Percentiles rank a stretch among this genome's conserved stretches.
Evolutionary conservation across 148 eudicot species (phyloP).

Genomic region (Hydrangea macrophylla): DNA sequence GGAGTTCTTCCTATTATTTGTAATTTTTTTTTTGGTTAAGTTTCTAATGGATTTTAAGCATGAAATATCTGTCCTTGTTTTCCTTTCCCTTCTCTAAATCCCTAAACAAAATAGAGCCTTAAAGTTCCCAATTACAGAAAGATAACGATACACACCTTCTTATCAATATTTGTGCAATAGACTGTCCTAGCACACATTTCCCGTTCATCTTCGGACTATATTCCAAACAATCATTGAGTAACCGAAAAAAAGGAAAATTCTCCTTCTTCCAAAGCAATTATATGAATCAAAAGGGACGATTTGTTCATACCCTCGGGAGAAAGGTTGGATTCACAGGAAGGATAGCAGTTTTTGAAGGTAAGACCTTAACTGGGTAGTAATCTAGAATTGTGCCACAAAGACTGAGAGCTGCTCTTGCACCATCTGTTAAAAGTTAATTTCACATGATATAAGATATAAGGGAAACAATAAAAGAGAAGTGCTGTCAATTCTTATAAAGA

Average conservation of each 20-base stretch:
- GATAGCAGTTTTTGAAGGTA: constrained; percentile 97
- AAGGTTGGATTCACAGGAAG: constrained; percentile 97
- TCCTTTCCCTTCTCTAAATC: too few relatives aligned
- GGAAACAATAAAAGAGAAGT: not conserved
- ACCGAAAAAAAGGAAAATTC: not conserved
- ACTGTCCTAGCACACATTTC: constrained; percentile 97
- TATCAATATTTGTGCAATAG: constrained; percentile 96
- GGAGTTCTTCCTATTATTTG: too few relatives aligned
- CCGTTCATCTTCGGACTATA: constrained; percentile 86
- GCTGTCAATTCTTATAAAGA: not conserved
- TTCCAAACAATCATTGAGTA: not conserved
- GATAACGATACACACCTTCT: constrained; percentile 47
- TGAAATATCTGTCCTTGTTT: too few relatives aligned
- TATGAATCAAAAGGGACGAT: constrained; percentile 2
- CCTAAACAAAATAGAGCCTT: too few relatives aligned
- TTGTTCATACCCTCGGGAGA: constrained; percentile 73
- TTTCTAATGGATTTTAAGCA: too few relatives aligned
- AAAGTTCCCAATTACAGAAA: not conserved
- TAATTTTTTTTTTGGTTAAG: too few relatives aligned
- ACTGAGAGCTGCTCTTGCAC: constrained; percentile 78
- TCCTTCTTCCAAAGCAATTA: not conserved
- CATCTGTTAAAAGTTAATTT: constrained; percentile 42
- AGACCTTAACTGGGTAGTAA: constrained; percentile 77
- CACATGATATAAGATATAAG: constrained; percentile 17
- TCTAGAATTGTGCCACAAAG: constrained; percentile 80